Base-by-base conservation (phyloP, 2,329 filamentous ascomycete genomes). In the Periconia sp. region DNA sequence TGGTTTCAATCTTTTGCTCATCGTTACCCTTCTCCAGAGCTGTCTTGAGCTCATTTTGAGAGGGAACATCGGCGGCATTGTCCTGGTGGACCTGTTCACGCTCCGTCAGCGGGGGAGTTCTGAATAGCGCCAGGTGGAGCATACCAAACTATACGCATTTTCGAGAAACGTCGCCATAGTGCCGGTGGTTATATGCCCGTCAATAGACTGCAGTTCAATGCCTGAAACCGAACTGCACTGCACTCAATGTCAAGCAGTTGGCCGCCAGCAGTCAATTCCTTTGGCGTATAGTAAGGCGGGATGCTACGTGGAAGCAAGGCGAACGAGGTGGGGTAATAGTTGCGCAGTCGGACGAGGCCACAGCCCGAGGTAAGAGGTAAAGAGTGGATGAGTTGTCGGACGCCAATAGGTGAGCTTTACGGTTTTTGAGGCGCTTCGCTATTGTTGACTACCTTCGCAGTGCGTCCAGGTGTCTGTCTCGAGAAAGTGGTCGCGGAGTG, bases 141-240 rank as follows among this genome's bases (percentile, higher is more conserved):
- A 50, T 70, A 73, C 91, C 79, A 99, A 80, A 78, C 91, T 97
- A 84, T 97, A 99, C 62, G 94, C 85, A 76, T 90, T 89, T 75
- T 99, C 94, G 60, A 97, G 85, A 76, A 96, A 97, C 65, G 89
- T 89, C 79, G 93, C 89, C 93, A 97, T 99, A 77, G 65, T 89
- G 83, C 73, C 58, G 49, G 58, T 31, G 18, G 14, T 19, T n/a
- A 15, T 15, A 45, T 15, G 27, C 15, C 23, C 48, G 55, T 30
- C n/a, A 35, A 35, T 45, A 47, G 42, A 48, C 42, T 41, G 52
- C 43, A 43, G 2, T 50, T 30, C 44, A 40, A 48, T 51, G 33
- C 56, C 20, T 45, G 27, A 23, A 23, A 35, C 59, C 55, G 41
- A 47, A 56, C 58, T 57, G 57, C 65, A 64, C 62, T 66, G 55